Conservation (phyloP, 805 yeast genomes). For the Sungouiella thailandica region DNA sequence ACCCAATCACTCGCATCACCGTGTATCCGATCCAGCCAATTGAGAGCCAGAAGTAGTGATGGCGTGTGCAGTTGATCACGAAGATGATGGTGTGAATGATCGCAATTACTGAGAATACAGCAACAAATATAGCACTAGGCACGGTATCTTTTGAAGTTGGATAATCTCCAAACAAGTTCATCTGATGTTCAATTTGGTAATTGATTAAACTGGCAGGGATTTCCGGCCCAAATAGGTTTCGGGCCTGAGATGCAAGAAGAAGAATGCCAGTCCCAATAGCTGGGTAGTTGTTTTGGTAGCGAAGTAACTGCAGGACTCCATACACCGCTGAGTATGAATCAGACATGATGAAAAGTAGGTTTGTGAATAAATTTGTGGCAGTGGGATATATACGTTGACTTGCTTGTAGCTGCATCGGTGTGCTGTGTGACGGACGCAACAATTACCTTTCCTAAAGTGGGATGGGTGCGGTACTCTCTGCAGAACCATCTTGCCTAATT, state of each 20-base stretch:
- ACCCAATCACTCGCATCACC: slow-evolving; percentile 53
- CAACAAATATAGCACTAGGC: slow-evolving; percentile 56
- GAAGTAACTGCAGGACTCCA: slow-evolving; percentile 25
- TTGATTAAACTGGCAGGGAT: slow-evolving; percentile 39
- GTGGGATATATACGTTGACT: no score
- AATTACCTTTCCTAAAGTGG: no score
- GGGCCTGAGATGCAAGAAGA: slow-evolving; percentile 24
- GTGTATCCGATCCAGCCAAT: slow-evolving; percentile 52
- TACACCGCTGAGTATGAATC: slow-evolving; percentile 21
- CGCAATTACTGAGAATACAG: slow-evolving; percentile 44
- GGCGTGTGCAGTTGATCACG: slow-evolving; percentile 43
- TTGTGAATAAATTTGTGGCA: no score
- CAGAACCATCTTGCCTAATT: no score
- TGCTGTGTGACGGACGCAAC: no score
- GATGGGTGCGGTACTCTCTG: no score
- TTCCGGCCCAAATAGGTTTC: slow-evolving; percentile 25
- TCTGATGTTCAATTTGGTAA: slow-evolving; percentile 37
- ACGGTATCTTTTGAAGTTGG: slow-evolving; percentile 50
- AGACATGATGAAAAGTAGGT: slow-evolving; percentile 1
- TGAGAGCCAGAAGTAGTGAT: slow-evolving; percentile 56
- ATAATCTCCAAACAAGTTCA: slow-evolving; percentile 59
- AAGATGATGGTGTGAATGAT: slow-evolving; percentile 47
- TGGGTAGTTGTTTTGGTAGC: slow-evolving; percentile 26
- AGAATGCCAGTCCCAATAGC: slow-evolving; percentile 28
- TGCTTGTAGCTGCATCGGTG: no score